Evolutionary conservation across 306 rosid genomes (phyloP).

Genomic region (Lathyrus tuberosus): DNA sequence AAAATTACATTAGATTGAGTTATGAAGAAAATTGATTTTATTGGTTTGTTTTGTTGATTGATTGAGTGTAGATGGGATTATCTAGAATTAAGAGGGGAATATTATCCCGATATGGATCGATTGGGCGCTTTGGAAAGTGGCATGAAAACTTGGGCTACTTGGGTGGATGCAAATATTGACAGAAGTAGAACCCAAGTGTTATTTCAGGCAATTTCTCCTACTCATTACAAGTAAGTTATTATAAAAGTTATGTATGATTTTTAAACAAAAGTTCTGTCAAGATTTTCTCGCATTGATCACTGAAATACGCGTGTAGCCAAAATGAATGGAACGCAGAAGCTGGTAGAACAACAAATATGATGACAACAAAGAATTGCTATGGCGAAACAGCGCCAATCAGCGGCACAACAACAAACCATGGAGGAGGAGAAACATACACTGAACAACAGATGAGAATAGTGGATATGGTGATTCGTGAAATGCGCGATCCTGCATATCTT

Average conservation of each 20-base stretch:
- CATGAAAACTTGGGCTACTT: conserved; percentile 86
- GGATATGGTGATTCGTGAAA: conserved; percentile 68
- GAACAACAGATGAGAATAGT: conserved; percentile 74
- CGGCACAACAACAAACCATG: conserved; percentile 51
- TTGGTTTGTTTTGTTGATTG: conserved; percentile 6
- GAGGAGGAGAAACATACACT: conserved; percentile 46
- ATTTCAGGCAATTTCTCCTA: conserved; percentile 84
- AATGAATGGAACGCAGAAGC: conserved; percentile 59
- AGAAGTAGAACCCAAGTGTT: conserved; percentile 64
- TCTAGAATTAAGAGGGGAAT: conserved; percentile 71
- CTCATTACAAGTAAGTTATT: conserved; percentile 68
- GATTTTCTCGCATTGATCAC: not conserved
- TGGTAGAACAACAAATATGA: conserved; percentile 36
- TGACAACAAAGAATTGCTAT: conserved; percentile 70
- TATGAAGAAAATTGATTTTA: conserved; percentile 1
- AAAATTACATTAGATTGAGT: too few relatives aligned
- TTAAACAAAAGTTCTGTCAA: not conserved
- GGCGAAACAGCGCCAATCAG: conserved; percentile 74
- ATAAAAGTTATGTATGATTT: not conserved
- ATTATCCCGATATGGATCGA: conserved; percentile 79
- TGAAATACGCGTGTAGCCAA: conserved; percentile 50
- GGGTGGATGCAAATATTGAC: conserved; percentile 83
- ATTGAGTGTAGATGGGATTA: conserved; percentile 89
- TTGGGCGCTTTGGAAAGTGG: conserved; percentile 84
- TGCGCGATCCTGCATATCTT: conserved; percentile 65